Evolutionary conservation across 1,139 yeast species (phyloP), one percentile per base, ranked within the genome.

Genomic region (Zygosaccharomyces sapae): DNA sequence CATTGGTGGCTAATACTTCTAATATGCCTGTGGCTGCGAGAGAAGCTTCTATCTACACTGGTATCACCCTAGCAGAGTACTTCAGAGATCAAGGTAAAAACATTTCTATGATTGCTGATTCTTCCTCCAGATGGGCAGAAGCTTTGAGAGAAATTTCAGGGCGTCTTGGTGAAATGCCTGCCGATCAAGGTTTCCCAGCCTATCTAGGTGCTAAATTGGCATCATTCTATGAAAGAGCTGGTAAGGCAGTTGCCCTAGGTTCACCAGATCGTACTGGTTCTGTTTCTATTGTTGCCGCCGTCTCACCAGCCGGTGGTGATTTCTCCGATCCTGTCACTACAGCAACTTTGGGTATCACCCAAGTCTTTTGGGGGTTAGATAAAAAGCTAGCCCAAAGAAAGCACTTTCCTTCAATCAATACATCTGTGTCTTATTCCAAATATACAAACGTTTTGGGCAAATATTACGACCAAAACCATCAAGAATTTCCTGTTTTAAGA

Each of bases 181-280:
- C 99, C 54, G 99, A 92, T 75, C 98, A 94, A 77, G 99, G 99
- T 79, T 92, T 90, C 94, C 99, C 99, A 55, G 99, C 99, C 50
- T 92, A 94, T 70, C 80, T 92, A 70, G 98, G 98, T 74, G 96
- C 99, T 47, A 92, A 92, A 70, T 80, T 92, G 66, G 97, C 99
- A 48, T 92, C 97, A 49, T 92, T 92, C 80, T 92, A 92, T 71
- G 99, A 92, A 76, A 89, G 99, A 78, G 98, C 99, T 41, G 99
- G 99, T 75, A 89, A 86, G 70, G 95, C 96, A 40, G 77, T 84
- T 63, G 94, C 96, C 4, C 77, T 92, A 55, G 99, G 99, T 67
- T 87, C 95, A 55, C 98, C 99, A 55, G 86, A 87, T 61, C 88
- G 99, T 76, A 67, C 80, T 59, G 99, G 98, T 53, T 90, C 97